Conservation (phyloP, 73 alveolate genomes). For the Symbiodinium natans region DNA sequence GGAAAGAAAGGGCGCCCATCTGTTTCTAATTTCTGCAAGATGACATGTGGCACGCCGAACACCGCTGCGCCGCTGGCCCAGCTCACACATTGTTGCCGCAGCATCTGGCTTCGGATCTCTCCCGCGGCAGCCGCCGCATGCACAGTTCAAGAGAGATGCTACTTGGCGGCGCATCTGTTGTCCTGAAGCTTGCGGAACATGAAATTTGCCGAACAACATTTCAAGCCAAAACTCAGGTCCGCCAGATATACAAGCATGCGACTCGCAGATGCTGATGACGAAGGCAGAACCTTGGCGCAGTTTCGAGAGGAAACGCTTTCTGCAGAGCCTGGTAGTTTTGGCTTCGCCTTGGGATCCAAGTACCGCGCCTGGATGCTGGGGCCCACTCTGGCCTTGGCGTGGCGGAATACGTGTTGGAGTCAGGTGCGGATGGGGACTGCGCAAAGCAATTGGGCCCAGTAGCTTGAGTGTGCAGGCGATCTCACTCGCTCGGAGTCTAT, state of each 20-base stretch:
- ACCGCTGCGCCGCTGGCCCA: too few species aligned
- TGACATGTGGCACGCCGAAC: too few species aligned
- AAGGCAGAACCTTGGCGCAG: not conserved
- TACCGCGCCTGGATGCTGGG: constrained; percentile 71
- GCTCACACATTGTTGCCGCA: not conserved
- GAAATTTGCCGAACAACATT: too few species aligned
- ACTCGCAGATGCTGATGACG: not conserved
- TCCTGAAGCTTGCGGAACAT: too few species aligned
- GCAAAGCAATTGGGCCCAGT: not conserved
- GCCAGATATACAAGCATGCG: constrained; percentile 9
- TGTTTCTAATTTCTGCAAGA: too few species aligned
- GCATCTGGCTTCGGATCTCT: not conserved
- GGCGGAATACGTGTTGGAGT: not conserved
- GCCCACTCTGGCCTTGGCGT: constrained; percentile 28
- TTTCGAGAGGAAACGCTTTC: not conserved
- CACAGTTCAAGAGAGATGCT: not conserved
- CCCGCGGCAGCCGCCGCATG: not conserved
- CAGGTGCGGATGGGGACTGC: not conserved
- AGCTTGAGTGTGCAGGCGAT: not conserved
- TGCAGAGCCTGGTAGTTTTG: not conserved
- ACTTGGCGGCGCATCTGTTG: not conserved
- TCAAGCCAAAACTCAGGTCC: not conserved
- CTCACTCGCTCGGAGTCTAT: not conserved
- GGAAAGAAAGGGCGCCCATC: too few species aligned
- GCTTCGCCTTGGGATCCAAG: not conserved